Conservation (phyloP, 305 asterid genomes). For the Fraxinus paxiana region DNA sequence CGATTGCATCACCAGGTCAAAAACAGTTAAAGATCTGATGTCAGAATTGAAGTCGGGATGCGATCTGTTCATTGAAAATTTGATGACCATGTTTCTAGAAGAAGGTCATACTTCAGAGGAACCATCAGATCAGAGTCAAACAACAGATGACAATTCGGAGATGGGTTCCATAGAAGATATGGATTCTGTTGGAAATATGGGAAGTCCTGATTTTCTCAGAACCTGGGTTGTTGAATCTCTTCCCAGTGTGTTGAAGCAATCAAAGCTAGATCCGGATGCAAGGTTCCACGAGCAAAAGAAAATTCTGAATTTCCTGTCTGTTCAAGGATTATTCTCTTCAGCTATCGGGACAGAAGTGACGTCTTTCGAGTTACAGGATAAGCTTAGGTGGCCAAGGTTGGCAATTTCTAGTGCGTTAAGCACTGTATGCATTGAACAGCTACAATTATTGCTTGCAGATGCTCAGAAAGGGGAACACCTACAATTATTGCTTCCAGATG, state of each 20-base stretch:
- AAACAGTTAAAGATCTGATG: constrained; percentile 74
- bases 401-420: constrained; percentile 64
- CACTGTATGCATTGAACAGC: constrained; percentile 88
- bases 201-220: constrained; percentile 63
- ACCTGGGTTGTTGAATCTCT: constrained; percentile 85
- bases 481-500: constrained; percentile 63
- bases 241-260: constrained; percentile 59
- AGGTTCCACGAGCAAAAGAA: constrained; percentile 72
- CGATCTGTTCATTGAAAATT: constrained; percentile 58
- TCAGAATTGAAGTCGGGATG: constrained; percentile 78
- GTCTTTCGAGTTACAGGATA: constrained; percentile 86
- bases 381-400: constrained; percentile 84
- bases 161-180: constrained; percentile 73
- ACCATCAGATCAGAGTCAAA: constrained; percentile 98
- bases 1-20: constrained; percentile 71
- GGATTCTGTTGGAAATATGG: constrained; percentile 50
- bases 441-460: constrained; percentile 67
- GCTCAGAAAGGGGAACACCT: constrained; percentile 79
- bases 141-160: constrained; percentile 94
- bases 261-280: constrained; percentile 67
- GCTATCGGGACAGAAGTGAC: constrained; percentile 95
- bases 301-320: constrained; percentile 81
- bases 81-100: constrained; percentile 71
- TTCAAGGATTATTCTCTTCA: constrained; percentile 88
- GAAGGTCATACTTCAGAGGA: constrained; percentile 75